These are phyloP conservation scores for Onygenales sp. DNA, from an alignment of 2,329 filamentous ascomycete genomes.

Conservation along the genomic window DNA sequence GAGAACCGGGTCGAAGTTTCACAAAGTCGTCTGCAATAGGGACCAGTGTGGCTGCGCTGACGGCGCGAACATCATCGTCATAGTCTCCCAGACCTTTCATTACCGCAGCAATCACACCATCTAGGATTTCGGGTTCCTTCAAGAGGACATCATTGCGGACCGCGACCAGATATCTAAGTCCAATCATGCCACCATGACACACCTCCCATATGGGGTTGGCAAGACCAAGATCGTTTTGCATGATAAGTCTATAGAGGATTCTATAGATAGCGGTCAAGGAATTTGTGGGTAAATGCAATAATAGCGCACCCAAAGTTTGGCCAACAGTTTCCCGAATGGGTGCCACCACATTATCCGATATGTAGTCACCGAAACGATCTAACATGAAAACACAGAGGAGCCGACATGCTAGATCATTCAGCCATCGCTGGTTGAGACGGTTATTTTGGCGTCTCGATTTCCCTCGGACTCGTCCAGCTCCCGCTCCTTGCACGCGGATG, in stretches of 20 bases:
- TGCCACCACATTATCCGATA: constrained; percentile 92
- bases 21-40: constrained; percentile 96
- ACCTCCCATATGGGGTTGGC: constrained; percentile 80
- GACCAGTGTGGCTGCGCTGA: constrained; percentile 93
- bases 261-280: constrained; percentile 79
- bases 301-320: constrained; percentile 79
- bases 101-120: constrained; percentile 82
- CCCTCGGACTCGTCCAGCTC: constrained; percentile 67
- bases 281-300: constrained; percentile 69
- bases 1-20: constrained; percentile 63
- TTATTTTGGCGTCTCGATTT: constrained; percentile 69
- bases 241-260: constrained; percentile 79
- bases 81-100: constrained; percentile 88
- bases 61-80: constrained; percentile 92
- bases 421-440: constrained; percentile 68
- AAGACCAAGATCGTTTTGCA: constrained; percentile 72
- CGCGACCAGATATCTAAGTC: constrained; percentile 86
- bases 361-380: constrained; percentile 94
- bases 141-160: constrained; percentile 87
- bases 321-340: constrained; percentile 93
- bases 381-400: constrained; percentile 95
- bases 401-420: constrained; percentile 90
- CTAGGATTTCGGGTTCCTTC: constrained; percentile 73
- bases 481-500: constrained; percentile 78
- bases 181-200: constrained; percentile 97